Conservation (phyloP, 306 rosid genomes). For the Quercus alba region DNA sequence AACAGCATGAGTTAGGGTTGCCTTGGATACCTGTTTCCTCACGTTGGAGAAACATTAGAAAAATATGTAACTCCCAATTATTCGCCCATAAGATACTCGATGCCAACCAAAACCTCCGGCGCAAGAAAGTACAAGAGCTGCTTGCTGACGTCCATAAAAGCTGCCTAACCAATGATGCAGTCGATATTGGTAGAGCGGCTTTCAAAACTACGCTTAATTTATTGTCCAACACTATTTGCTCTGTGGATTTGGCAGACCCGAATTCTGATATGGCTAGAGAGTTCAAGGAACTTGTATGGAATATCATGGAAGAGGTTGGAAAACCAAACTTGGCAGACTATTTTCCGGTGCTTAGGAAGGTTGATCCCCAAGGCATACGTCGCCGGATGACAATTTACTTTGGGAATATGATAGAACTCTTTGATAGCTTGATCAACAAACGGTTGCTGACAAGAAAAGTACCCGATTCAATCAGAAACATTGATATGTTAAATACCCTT, state of each 20-base stretch:
- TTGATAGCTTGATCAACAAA: constrained; percentile 13
- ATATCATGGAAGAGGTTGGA: constrained; percentile 31
- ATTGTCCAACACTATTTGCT: constrained; percentile 45
- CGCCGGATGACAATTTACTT: background rate
- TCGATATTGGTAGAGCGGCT: constrained; percentile 42
- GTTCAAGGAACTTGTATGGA: constrained; percentile 26
- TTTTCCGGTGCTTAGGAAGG: constrained; percentile 33
- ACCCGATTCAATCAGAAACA: background rate
- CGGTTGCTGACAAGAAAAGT: constrained; percentile 27
- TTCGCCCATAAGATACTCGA: constrained; percentile 43
- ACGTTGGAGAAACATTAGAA: constrained; percentile 43
- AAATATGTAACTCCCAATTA: constrained; percentile 23
- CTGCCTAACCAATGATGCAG: constrained; percentile 12
- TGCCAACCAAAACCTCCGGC: constrained; percentile 1
- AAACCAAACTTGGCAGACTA: constrained; percentile 45
- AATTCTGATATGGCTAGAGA: constrained; percentile 19
- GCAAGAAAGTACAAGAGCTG: constrained; percentile 25
- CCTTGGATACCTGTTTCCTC: constrained; percentile 34
- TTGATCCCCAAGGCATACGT: constrained; percentile 42
- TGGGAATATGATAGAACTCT: constrained; percentile 9
- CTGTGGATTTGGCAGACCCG: constrained; percentile 28
- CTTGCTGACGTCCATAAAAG: background rate
- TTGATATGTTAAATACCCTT: constrained; percentile 41
- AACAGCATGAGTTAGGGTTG: constrained; percentile 27
- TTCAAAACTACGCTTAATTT: constrained; percentile 38